Conservation (phyloP, 2,329 filamentous ascomycete species). For the Sporothrix curviconia region DNA sequence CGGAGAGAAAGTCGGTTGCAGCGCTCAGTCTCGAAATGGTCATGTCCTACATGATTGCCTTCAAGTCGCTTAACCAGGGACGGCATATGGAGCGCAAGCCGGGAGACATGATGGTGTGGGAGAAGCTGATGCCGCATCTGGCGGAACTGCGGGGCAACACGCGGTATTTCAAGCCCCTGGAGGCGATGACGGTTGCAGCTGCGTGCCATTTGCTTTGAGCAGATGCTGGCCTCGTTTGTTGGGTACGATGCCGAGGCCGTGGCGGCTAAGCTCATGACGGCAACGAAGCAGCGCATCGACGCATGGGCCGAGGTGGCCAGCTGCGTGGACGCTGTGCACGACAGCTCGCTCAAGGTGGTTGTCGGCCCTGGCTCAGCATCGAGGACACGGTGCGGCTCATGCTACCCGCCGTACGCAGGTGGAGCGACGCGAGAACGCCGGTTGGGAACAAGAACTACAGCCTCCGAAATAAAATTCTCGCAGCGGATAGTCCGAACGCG, state of each 20-base stretch:
- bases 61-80: constrained; percentile 42
- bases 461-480: constrained; percentile 9
- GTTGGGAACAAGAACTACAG: constrained; percentile 31
- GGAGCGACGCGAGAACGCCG: constrained; percentile 40
- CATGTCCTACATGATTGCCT: constrained; percentile 47
- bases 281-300: constrained; percentile 22
- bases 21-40: constrained; percentile 44
- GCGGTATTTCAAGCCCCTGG: constrained; percentile 29
- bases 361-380: constrained; percentile 38
- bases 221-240: constrained; percentile 27
- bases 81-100: constrained; percentile 38
- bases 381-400: constrained; percentile 37
- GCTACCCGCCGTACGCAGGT: constrained; percentile 36
- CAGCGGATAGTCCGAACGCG: too few relatives aligned
- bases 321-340: constrained; percentile 26
- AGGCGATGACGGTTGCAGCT: constrained; percentile 38
- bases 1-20: constrained; percentile 35
- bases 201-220: constrained; percentile 39
- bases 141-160: constrained; percentile 35
- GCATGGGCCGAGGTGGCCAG: constrained; percentile 28
- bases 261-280: constrained; percentile 24
- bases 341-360: constrained; percentile 23
- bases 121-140: constrained; percentile 40
- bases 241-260: constrained; percentile 28
- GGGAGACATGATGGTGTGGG: constrained; percentile 37